Conservation (phyloP, 257 asterid species). For the Solanum bulbocastanum region DNA sequence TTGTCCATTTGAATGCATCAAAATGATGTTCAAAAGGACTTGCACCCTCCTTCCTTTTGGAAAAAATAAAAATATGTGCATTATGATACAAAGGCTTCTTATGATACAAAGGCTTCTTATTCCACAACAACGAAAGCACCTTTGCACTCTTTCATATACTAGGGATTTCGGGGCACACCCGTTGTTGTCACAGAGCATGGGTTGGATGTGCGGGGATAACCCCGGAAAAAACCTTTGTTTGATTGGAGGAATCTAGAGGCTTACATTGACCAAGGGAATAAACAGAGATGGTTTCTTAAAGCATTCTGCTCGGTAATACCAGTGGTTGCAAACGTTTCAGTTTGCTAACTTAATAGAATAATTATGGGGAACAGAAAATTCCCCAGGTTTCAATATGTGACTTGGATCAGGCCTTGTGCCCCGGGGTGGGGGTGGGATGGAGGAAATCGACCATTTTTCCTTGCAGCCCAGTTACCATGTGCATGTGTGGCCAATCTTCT, state of each 20-base stretch:
- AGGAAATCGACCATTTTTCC: background rate
- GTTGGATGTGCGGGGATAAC: background rate
- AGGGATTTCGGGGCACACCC: background rate
- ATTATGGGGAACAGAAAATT: background rate
- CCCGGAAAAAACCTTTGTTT: background rate
- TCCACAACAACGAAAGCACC: background rate
- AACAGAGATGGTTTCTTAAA: background rate
- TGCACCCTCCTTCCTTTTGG: background rate
- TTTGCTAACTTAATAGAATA: background rate
- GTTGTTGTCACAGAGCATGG: background rate
- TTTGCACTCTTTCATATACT: background rate
- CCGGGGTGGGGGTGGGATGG: background rate
- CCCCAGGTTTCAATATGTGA: background rate
- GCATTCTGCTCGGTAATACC: background rate
- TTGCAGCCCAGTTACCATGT: background rate
- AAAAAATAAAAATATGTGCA: background rate
- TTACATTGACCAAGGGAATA: background rate
- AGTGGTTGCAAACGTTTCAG: background rate
- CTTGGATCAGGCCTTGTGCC: background rate
- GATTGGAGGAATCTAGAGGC: background rate
- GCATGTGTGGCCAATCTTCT: background rate
- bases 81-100: background rate
- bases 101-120: background rate
- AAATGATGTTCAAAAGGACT: background rate
- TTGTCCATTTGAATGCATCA: background rate